These are phyloP conservation scores for Dalbergia cultrata DNA, from an alignment of 306 rosid genomes.

Conservation along the genomic window DNA sequence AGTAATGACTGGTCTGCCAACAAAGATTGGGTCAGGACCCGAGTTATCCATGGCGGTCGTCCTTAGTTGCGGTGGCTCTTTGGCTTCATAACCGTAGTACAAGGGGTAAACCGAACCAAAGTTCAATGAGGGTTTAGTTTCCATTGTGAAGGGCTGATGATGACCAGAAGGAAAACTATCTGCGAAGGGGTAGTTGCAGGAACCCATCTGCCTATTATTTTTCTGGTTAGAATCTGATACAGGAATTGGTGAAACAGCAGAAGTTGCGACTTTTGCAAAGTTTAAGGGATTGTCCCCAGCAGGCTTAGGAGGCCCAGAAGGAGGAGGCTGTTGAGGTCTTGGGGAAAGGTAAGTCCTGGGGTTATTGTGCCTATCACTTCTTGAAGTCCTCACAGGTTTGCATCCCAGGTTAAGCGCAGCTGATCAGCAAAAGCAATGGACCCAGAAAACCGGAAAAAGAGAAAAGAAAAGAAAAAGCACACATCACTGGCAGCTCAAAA, in stretches of 20 bases:
- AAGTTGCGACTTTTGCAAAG: constrained; percentile 54
- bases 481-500: constrained; percentile 51
- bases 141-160: constrained; percentile 60
- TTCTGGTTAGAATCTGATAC: constrained; percentile 61
- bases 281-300: constrained; percentile 62
- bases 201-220: constrained; percentile 51
- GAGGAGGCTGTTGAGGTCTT: constrained; percentile 67
- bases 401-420: constrained; percentile 99
- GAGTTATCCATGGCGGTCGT: constrained; percentile 49
- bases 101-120: constrained; percentile 89
- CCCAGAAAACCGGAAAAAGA: constrained; percentile 45
- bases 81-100: constrained; percentile 69
- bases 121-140: constrained; percentile 57
- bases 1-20: constrained; percentile 74
- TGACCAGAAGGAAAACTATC: constrained; percentile 58
- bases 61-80: constrained; percentile 56
- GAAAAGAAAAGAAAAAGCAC: constrained; percentile 45
- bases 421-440: constrained; percentile 53
- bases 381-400: constrained; percentile 86
- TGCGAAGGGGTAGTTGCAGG: constrained; percentile 58
- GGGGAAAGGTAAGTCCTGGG: constrained; percentile 87
- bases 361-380: constrained; percentile 94
- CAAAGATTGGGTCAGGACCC: constrained; percentile 59
- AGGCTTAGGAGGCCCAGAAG: constrained; percentile 57
- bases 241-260: constrained; percentile 50